Evolutionary conservation across 768 basidiomycete genomes (phyloP).

Genomic region (Gymnopilus junonius): DNA sequence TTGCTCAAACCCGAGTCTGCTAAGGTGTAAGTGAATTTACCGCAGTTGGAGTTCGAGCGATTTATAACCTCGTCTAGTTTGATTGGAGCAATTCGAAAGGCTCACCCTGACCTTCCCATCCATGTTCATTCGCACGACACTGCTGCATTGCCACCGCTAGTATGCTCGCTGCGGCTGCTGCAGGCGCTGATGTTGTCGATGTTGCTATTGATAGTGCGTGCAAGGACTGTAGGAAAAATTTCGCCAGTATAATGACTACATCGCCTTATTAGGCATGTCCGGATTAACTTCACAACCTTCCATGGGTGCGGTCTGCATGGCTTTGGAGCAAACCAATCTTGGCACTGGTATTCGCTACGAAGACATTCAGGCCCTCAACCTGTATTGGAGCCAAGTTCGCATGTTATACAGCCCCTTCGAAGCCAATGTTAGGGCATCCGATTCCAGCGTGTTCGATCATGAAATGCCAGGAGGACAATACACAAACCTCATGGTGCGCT

Average conservation of each 20-base stretch:
- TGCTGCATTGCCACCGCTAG: slow-evolving; percentile 95
- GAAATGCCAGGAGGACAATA: slow-evolving; percentile 99
- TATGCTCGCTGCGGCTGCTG: slow-evolving; percentile 94
- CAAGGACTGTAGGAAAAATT: neutral
- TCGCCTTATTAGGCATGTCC: slow-evolving; percentile 78
- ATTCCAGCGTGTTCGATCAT: slow-evolving; percentile 98
- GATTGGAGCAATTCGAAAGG: slow-evolving; percentile 92
- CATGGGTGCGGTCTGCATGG: slow-evolving; percentile 96
- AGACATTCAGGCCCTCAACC: slow-evolving; percentile 95
- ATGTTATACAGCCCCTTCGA: slow-evolving; percentile 96
- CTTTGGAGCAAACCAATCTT: slow-evolving; percentile 90
- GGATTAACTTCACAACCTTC: slow-evolving; percentile 98
- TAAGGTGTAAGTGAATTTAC: slow-evolving; percentile 62
- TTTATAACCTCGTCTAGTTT: slow-evolving; percentile 53
- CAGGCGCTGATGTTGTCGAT: slow-evolving; percentile 98
- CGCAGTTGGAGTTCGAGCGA: neutral
- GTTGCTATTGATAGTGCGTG: slow-evolving; percentile 96
- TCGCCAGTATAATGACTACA: neutral
- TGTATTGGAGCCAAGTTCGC: slow-evolving; percentile 98
- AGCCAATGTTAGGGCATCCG: slow-evolving; percentile 95
- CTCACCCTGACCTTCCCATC: slow-evolving; percentile 96
- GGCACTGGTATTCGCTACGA: slow-evolving; percentile 97
- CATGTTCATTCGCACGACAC: slow-evolving; percentile 99
- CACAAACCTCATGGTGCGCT: slow-evolving; percentile 86
- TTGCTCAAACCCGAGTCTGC: slow-evolving; percentile 95